Percentiles rank a stretch among this genome's conserved stretches.
Evolutionary conservation across 2,329 filamentous ascomycete species (phyloP).

Genomic region (Periglandula ipomoeae): DNA sequence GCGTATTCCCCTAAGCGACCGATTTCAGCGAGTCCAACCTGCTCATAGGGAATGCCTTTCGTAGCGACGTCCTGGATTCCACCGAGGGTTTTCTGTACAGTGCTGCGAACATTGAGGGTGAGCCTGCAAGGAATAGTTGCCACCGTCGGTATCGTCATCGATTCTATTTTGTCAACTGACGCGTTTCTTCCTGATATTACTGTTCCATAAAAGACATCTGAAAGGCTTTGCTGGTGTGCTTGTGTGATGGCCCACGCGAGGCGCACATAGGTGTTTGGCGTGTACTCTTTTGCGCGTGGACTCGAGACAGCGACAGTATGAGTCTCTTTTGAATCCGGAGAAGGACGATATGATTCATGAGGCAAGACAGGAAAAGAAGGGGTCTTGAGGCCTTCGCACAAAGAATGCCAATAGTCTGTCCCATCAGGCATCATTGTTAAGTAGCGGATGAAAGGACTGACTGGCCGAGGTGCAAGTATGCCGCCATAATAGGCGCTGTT

Average conservation of each 20-base stretch:
- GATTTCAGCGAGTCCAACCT: neutral
- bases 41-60: neutral
- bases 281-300: neutral
- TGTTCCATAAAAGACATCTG: neutral
- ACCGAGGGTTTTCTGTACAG: neutral
- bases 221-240: neutral
- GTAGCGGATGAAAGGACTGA: neutral
- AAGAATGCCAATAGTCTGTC: neutral
- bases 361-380: neutral
- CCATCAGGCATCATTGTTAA: neutral
- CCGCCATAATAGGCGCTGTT: neutral
- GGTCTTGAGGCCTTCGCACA: neutral
- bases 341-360: neutral
- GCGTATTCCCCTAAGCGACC: neutral
- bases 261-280: neutral
- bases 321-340: neutral
- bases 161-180: neutral
- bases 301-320: neutral
- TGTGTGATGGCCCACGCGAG: constrained; percentile 1
- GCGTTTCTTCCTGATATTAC: neutral
- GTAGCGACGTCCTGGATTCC: neutral
- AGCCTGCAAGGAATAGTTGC: neutral
- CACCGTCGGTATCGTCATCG: neutral
- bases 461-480: neutral
- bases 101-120: neutral